These are phyloP conservation scores for Nicotiana sylvestris DNA, from an alignment of 257 asterid genomes.

Conservation along the genomic window DNA sequence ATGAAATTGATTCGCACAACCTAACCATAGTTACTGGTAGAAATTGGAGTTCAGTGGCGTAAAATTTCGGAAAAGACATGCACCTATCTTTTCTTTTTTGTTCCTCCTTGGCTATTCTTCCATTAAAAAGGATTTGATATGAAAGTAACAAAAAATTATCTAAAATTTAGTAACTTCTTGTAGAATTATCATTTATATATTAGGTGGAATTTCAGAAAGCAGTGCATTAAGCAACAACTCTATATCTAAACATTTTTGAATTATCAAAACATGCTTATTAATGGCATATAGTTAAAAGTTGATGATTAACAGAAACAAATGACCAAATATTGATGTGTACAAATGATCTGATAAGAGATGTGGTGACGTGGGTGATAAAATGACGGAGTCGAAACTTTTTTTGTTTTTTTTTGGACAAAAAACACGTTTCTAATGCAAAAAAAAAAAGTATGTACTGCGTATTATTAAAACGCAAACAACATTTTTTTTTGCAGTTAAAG, in stretches of 20 bases:
- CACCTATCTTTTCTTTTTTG: background rate
- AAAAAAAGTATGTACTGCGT: no score
- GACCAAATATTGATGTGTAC: background rate
- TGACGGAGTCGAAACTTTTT: background rate
- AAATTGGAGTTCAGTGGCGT: background rate
- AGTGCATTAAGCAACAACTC: background rate
- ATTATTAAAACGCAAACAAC: no score
- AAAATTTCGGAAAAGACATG: background rate
- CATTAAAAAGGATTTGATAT: no score
- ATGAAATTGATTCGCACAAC: slow-evolving; percentile 1
- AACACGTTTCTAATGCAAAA: no score
- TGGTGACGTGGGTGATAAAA: background rate
- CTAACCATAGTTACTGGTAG: background rate
- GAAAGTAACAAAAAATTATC: no score
- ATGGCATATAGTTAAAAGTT: background rate
- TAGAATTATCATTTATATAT: no score
- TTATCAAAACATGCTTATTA: no score
- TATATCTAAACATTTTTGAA: no score
- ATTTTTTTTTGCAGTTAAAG: no score
- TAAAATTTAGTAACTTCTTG: background rate
- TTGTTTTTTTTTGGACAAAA: no score
- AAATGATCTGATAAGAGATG: background rate
- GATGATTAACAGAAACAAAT: background rate
- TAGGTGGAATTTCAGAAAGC: background rate
- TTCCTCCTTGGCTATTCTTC: background rate